Evolutionary conservation across 345 rosid genomes (phyloP), one percentile per base, ranked within the genome.

Genomic region (Clausena lansium): DNA sequence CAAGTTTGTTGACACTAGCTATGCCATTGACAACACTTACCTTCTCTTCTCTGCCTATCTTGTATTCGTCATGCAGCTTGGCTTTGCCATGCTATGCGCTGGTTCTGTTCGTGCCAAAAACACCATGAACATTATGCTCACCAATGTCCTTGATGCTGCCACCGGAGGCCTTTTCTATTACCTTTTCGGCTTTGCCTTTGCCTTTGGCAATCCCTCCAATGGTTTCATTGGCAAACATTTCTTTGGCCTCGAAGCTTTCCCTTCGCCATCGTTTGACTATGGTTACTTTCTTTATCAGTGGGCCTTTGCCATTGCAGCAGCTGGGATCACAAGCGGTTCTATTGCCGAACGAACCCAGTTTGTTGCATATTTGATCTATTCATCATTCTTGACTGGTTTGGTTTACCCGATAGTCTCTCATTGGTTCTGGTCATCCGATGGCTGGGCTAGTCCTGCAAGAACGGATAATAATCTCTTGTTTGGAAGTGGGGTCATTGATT

Each of bases 111-210:
- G 88, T 25, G 91, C 91, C 55, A 89, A 89, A 74, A 89, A 84
- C 86, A 89, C 92, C 67, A 83, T 84, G 86, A 89, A 89, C 83
- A 87, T 87, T 70, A 89, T 89, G 93, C 88, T 88, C 28, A 88
- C 91, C 36, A 87, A 89, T 30, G 90, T 89, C 57, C 88, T 89
- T 20, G 92, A 89, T 58, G 91, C 91, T 2, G 92, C 91, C 4
- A 66, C 91, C 5, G 92, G 93, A 7, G 84, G 91, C 32, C 72
- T 87, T 67, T 89, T 87, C 61, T 89, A 87, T 62, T 86, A 86
- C 74, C 79, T 87, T 27, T 87, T 89, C 59, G 91, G 93, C 6
- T 89, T 89, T 73, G 93, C 93, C 9, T 80, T 89, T 11, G 93
- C 91, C 2, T 86, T 82, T 11, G 89, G 93, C 2, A 39, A 81